Conservation (phyloP, 2,329 filamentous ascomycete species). For the Epichloe sylvatica region DNA sequence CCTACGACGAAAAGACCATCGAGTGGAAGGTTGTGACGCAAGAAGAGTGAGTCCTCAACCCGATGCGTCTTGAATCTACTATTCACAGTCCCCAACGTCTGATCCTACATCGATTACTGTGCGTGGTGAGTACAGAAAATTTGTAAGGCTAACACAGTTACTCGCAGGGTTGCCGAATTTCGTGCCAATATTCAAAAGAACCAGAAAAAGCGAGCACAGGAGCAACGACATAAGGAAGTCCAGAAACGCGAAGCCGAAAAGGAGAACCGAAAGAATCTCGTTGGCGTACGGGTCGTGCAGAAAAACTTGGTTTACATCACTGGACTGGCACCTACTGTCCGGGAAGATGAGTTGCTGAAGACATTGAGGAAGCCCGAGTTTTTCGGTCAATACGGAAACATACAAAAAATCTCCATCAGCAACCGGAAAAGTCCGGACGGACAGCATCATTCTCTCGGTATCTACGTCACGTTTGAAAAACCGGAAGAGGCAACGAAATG, state of each 20-base stretch:
- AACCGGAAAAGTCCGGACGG: constrained; percentile 69
- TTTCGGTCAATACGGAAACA: constrained; percentile 96
- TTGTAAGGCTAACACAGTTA: constrained; percentile 2
- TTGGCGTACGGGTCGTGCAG: constrained; percentile 89
- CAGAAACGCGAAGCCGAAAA: constrained; percentile 95
- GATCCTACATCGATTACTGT: not conserved
- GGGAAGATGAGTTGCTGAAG: constrained; percentile 82
- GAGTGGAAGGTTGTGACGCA: constrained; percentile 89
- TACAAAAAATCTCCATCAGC: constrained; percentile 97
- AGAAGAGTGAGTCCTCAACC: constrained; percentile 61
- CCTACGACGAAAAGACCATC: constrained; percentile 94
- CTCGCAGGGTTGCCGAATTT: constrained; percentile 53
- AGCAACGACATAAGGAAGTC: constrained; percentile 79
- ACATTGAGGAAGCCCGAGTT: constrained; percentile 84
- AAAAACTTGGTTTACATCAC: constrained; percentile 99
- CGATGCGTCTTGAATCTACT: not conserved
- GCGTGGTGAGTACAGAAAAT: not conserved
- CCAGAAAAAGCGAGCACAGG: constrained; percentile 77
- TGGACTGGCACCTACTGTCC: constrained; percentile 77
- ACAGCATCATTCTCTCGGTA: constrained; percentile 77
- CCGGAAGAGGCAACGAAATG: constrained; percentile 83
- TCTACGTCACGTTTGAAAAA: constrained; percentile 94
- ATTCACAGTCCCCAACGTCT: not conserved
- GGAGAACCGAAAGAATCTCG: constrained; percentile 87
- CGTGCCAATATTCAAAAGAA: constrained; percentile 72